These are phyloP conservation scores for Candida glucosophila DNA, from an alignment of 1,139 yeast genomes.

Conservation along the genomic window DNA sequence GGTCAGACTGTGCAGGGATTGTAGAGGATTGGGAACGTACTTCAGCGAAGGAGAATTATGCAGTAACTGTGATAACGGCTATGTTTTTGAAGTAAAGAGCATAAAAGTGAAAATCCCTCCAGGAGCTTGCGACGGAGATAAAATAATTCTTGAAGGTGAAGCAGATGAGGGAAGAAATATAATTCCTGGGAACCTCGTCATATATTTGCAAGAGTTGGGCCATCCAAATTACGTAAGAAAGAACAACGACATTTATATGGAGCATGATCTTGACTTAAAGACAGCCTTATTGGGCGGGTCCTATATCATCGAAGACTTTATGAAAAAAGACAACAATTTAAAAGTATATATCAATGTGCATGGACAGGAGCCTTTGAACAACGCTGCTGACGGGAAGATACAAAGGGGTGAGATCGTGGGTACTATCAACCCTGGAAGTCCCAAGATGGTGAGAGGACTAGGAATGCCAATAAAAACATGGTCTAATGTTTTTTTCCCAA, in stretches of 20 bases:
- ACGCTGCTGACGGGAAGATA: constrained; percentile 13
- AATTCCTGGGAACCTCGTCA: constrained; percentile 60
- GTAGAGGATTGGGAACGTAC: constrained; percentile 28
- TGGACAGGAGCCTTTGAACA: constrained; percentile 19
- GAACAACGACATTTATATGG: constrained; percentile 40
- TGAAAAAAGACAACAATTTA: constrained; percentile 34
- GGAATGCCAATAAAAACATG: constrained; percentile 74
- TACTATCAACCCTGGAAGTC: constrained; percentile 33
- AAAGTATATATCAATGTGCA: constrained; percentile 33
- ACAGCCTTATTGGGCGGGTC: constrained; percentile 52
- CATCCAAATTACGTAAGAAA: constrained; percentile 40
- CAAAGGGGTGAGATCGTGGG: constrained; percentile 41
- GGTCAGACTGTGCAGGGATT: constrained; percentile 23
- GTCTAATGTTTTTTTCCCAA: constrained; percentile 30
- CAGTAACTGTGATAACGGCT: constrained; percentile 24
- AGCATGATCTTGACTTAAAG: constrained; percentile 36
- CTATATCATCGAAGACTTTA: constrained; percentile 34
- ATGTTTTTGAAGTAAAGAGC: constrained; percentile 37
- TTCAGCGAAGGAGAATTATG: constrained; percentile 18
- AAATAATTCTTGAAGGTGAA: constrained; percentile 43
- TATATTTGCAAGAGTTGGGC: constrained; percentile 26
- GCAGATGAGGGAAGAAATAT: constrained; percentile 57
- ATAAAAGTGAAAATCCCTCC: constrained; percentile 43
- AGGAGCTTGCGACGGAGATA: constrained; percentile 45
- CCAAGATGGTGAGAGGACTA: constrained; percentile 39